Evolutionary conservation across 2,329 filamentous ascomycete species (phyloP).

Genomic region (Pseudogymnoascus sp.): DNA sequence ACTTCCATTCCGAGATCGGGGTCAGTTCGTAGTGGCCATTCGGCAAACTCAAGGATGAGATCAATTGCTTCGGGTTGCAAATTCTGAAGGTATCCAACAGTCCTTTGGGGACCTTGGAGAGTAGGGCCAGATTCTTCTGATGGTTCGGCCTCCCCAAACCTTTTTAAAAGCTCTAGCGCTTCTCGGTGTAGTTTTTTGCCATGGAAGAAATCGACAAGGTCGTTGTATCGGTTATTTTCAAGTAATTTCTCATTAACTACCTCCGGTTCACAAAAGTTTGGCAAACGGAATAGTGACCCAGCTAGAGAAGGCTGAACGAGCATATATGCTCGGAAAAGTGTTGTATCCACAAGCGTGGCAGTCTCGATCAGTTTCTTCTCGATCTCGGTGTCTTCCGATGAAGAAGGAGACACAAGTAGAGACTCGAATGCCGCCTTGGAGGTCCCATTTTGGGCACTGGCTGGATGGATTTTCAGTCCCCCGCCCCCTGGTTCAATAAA

Average conservation of each 20-base stretch:
- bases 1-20: constrained; percentile 81
- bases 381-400: constrained; percentile 46
- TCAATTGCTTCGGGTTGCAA: constrained; percentile 83
- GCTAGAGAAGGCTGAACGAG: constrained; percentile 78
- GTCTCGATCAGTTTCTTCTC: constrained; percentile 66
- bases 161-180: constrained; percentile 72
- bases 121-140: constrained; percentile 44
- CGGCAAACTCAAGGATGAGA: constrained; percentile 82
- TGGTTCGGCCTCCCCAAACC: constrained; percentile 61
- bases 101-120: constrained; percentile 75
- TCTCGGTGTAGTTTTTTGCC: constrained; percentile 89
- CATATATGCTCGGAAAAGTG: constrained; percentile 92
- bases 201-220: constrained; percentile 95
- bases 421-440: constrained; percentile 48
- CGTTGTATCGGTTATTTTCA: constrained; percentile 80
- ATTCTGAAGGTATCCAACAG: constrained; percentile 83
- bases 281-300: constrained; percentile 84
- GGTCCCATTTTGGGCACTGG: constrained; percentile 33
- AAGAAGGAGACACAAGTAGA: constrained; percentile 40
- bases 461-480: constrained; percentile 46
- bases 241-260: constrained; percentile 91
- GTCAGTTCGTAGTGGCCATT: constrained; percentile 73
- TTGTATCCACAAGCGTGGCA: constrained; percentile 84
- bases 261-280: constrained; percentile 93
- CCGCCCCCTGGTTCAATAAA: constrained; percentile 57